A percentile compares a stretch with the other conserved stretches of the same genome.
Evolutionary conservation across 2,329 filamentous ascomycete species (phyloP).

Genomic region (Aspergillus terreus): DNA sequence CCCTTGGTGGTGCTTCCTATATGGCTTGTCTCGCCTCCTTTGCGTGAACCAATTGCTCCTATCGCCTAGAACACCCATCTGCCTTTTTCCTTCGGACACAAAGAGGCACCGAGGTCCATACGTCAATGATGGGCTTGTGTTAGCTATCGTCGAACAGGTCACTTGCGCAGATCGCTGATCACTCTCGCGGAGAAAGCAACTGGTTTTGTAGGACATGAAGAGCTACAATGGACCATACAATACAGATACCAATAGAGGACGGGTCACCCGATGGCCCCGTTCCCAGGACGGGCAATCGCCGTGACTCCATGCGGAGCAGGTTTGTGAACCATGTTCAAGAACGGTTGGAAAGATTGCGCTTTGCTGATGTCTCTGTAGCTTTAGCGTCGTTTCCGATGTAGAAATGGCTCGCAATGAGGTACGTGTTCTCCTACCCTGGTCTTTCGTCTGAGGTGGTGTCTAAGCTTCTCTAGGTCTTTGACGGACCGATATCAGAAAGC

Average conservation of each 20-base stretch:
- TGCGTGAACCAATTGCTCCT: too few relatives aligned
- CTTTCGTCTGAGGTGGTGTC: conserved; percentile 6
- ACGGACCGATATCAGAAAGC: conserved; percentile 90
- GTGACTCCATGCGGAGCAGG: conserved; percentile 41
- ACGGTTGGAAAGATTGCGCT: conserved; percentile 1
- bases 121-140: too few relatives aligned
- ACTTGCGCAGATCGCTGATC: neutral
- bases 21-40: too few relatives aligned
- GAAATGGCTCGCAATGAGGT: conserved; percentile 98
- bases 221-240: conserved; percentile 27
- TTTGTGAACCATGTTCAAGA: conserved; percentile 8
- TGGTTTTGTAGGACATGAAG: neutral
- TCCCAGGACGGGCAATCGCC: conserved; percentile 23
- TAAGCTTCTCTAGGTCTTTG: conserved; percentile 60
- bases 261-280: conserved; percentile 20
- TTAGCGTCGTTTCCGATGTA: conserved; percentile 89
- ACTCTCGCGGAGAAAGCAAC: neutral
- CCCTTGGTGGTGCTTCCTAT: too few relatives aligned
- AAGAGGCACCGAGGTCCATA: too few relatives aligned
- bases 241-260: conserved; percentile 21
- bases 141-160: too few relatives aligned
- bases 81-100: too few relatives aligned
- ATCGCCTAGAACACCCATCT: too few relatives aligned
- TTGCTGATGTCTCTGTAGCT: conserved; percentile 33
- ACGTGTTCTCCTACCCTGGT: conserved; percentile 17